Conservation (phyloP, 305 asterid genomes). For the Striga hermonthica region DNA sequence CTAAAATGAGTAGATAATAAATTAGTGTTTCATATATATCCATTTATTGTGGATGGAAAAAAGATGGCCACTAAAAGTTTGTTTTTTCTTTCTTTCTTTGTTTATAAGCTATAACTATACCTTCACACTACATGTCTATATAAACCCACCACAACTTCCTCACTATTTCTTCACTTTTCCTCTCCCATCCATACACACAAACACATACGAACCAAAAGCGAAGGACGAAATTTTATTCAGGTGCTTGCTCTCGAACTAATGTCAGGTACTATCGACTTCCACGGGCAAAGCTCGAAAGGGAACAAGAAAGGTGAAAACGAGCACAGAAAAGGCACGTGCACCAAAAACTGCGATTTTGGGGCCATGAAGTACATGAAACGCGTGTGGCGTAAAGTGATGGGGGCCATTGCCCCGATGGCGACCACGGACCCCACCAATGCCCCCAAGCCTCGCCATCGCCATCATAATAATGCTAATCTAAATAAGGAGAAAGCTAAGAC, state of each 20-base stretch:
- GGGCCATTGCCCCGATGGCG: slow-evolving; percentile 33
- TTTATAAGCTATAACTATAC: too few species aligned
- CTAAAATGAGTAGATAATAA: not conserved
- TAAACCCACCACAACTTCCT: too few species aligned
- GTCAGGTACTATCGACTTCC: slow-evolving; percentile 25
- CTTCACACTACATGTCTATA: too few species aligned
- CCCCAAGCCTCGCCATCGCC: slow-evolving; percentile 25
- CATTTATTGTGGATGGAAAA: not conserved
- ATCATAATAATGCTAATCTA: slow-evolving; percentile 29
- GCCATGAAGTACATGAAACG: slow-evolving; percentile 44
- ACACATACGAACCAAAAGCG: not conserved
- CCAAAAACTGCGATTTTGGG: slow-evolving; percentile 47
- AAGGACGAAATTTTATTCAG: not conserved
- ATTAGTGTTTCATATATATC: too few species aligned
- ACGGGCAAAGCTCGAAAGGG: slow-evolving; percentile 33
- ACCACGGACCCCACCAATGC: not conserved
- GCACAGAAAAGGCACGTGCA: slow-evolving; percentile 34
- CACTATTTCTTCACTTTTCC: not conserved
- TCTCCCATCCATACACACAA: not conserved
- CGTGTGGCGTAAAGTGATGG: slow-evolving; percentile 41
- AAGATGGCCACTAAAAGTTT: not conserved
- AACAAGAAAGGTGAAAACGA: slow-evolving; percentile 19
- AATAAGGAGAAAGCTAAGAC: slow-evolving; percentile 38
- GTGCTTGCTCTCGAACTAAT: slow-evolving; percentile 12
- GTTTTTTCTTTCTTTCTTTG: not conserved